Evolutionary conservation across 2,329 filamentous ascomycete genomes (phyloP).

Genomic region (Sordariomycetes sp.): DNA sequence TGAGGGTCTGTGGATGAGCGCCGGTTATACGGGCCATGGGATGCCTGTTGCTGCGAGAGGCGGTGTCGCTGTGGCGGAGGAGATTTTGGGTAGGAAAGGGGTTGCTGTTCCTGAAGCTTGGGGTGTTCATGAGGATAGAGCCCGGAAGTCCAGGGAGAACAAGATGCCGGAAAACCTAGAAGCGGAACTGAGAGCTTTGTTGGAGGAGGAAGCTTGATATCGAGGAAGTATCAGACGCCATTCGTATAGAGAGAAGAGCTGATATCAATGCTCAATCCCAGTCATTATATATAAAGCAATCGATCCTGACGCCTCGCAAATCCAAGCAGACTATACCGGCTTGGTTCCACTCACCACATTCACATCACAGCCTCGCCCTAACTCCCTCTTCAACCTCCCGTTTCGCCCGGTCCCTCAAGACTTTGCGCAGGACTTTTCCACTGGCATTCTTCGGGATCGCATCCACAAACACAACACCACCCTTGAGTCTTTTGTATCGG

Average conservation of each 20-base stretch:
- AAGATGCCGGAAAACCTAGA: constrained; percentile 13
- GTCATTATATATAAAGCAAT: too few species aligned
- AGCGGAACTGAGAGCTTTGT: constrained; percentile 13
- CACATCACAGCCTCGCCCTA: too few species aligned
- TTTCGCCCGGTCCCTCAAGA: constrained; percentile 47
- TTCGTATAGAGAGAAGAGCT: neutral
- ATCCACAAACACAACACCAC: constrained; percentile 61
- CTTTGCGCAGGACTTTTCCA: constrained; percentile 50
- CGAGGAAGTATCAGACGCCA: neutral
- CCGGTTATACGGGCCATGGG: constrained; percentile 65
- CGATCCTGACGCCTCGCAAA: neutral
- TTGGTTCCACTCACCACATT: too few species aligned
- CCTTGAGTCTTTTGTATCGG: constrained; percentile 56
- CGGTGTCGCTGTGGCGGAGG: constrained; percentile 52
- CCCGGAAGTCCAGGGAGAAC: constrained; percentile 7
- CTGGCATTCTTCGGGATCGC: constrained; percentile 49
- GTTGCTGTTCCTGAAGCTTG: constrained; percentile 36
- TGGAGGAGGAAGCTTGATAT: too few species aligned
- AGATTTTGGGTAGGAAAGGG: constrained; percentile 40
- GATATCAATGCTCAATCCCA: too few species aligned
- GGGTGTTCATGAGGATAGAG: constrained; percentile 22
- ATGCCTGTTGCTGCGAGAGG: constrained; percentile 66
- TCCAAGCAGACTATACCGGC: too few species aligned
- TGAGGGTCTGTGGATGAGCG: constrained; percentile 47
- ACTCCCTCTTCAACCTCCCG: neutral